Evolutionary conservation across 345 rosid species (phyloP).

Genomic region (Hibiscus syriacus): DNA sequence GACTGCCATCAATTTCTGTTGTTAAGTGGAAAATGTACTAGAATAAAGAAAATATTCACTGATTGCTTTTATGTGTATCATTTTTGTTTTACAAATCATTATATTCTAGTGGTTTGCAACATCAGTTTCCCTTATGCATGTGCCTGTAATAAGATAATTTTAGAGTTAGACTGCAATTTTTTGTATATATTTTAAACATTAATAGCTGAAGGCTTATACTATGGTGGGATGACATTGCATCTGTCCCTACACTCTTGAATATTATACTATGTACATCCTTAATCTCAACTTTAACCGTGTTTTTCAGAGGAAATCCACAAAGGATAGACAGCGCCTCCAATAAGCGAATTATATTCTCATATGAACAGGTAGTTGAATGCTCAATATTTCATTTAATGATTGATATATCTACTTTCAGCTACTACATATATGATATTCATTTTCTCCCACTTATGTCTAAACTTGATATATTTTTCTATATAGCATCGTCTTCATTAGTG

Average conservation of each 20-base stretch:
- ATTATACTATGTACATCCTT: not conserved
- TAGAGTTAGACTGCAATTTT: not conserved
- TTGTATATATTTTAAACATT: not conserved
- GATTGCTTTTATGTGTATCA: not conserved
- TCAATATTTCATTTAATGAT: not conserved
- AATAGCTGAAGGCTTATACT: not conserved
- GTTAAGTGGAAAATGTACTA: not conserved
- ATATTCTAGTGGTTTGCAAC: not conserved
- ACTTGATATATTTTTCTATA: not conserved
- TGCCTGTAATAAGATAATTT: not conserved
- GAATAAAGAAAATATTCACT: not conserved
- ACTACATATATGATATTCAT: not conserved
- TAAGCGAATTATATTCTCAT: conserved; percentile 75
- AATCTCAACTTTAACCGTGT: conserved; percentile 13
- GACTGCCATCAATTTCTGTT: not conserved
- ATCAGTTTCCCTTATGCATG: not conserved
- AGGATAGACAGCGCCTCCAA: conserved; percentile 73
- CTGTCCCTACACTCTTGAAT: not conserved
- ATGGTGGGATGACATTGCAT: not conserved
- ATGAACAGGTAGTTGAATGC: conserved; percentile 70
- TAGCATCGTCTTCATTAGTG: not conserved
- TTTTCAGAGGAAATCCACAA: conserved; percentile 92
- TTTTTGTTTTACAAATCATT: not conserved
- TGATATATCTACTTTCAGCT: not conserved
- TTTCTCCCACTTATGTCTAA: not conserved